Base-by-base conservation (phyloP, 179 eudicot species). In the Carnegiea gigantea region DNA sequence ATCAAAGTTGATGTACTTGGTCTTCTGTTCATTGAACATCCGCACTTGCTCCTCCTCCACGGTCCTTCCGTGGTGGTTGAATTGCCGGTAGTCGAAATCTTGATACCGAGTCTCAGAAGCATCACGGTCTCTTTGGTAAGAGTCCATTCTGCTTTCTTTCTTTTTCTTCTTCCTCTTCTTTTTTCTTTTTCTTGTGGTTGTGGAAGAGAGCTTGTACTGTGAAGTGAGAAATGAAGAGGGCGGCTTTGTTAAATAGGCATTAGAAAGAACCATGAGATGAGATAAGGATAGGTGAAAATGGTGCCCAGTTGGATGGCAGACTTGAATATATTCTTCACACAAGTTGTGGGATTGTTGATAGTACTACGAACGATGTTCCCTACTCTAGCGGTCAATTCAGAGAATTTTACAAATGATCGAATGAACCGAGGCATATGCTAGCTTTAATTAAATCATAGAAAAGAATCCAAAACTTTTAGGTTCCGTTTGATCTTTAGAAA, bases 341-440 rank as follows among this genome's bases (percentile, higher is more conserved):
- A 72, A 72, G 38, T 67, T 72, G 51, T 72, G 26, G 51, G 51
- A 72, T 38, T 72, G 23, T 43, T 72, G 76, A 72, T 72, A 40
- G 24, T 43, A 72, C 23, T 72, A 40, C 51, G 49, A 21, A 43
- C 51, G 76, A n/a, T 72, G 4, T 72, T 36, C 26, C 44, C 48
- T 72, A 2, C 28, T 21, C 15, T 70, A 70, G 20, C 51, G 1
- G 26, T 72, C 76, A 40, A 72, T 72, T 72, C 76, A 9, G 5
- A 17, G 49, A 72, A 30, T 67, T 67, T 26, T 38, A 0, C 0
- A 11, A 0, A 9, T 62, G 3, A 62, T 23, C 68, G 12, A 23
- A 23, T 62, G 68, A 62, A 62, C 30, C 28, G 7, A 24, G 26
- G n/a, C 13, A 62, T 0, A 62, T 62, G 18, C 18, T 24, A 23